Evolutionary conservation across 495 filamentous ascomycete species (phyloP).

Genomic region (Neurospora pannonica): DNA sequence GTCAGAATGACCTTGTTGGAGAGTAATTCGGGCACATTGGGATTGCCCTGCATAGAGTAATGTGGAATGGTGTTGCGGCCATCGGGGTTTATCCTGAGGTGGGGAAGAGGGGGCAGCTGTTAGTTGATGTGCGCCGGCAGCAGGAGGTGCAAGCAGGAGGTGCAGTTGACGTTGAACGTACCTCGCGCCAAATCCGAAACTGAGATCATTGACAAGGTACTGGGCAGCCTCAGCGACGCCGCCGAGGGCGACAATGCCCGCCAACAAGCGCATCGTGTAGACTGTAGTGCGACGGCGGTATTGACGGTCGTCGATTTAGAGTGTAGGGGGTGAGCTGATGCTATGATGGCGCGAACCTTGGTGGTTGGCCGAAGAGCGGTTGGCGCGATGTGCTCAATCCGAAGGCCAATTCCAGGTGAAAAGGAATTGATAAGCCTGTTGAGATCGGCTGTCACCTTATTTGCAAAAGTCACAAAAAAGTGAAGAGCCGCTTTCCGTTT

Average conservation of each 20-base stretch:
- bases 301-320: not conserved
- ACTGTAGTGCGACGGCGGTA: not conserved
- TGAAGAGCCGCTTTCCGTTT: not conserved
- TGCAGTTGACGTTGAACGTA: slow-evolving; percentile 23
- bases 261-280: slow-evolving; percentile 32
- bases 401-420: not conserved
- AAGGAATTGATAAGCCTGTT: not conserved
- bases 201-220: slow-evolving; percentile 51
- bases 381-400: not conserved
- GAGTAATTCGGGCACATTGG: slow-evolving; percentile 61
- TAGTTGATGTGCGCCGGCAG: not conserved
- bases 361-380: not conserved
- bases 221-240: slow-evolving; percentile 47
- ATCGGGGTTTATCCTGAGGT: slow-evolving; percentile 32
- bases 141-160: not conserved
- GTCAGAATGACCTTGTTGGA: slow-evolving; percentile 91
- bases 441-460: not conserved
- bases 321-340: not conserved
- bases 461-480: not conserved
- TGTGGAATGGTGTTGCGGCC: slow-evolving; percentile 28
- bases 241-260: slow-evolving; percentile 37
- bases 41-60: slow-evolving; percentile 63
- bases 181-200: slow-evolving; percentile 67
- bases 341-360: not conserved
- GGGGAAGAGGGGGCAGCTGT: not conserved